Evolutionary conservation across 164 flowering plant genomes (phyloP), one percentile per base, ranked within the genome.

Genomic region (Vitis vinifera): DNA sequence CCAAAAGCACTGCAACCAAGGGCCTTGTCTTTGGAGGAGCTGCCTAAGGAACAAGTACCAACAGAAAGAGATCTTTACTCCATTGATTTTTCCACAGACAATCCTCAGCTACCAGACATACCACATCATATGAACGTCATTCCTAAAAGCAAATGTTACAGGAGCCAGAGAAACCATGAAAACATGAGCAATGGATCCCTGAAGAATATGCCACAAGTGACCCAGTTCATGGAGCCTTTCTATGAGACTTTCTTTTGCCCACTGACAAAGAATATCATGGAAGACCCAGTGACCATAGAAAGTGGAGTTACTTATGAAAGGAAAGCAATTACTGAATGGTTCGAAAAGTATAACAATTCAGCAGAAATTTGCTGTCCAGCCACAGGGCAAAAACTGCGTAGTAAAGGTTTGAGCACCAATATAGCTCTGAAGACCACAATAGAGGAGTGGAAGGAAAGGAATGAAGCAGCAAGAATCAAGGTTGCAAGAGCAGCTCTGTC

Each of bases 231-330:
- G 71, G 89, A 91, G 73, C 97, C 91, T 59, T 73, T 79, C 9
- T 88, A 84, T 61, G 84, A 82, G 17, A 75, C 88, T 5, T 92
- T 92, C 79, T 82, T 71, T 73, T 91, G 97, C 68, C 93, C 94
- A 75, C 70, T 91, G 72, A 88, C 91, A 10, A 83, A 85, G 76
- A 79, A 76, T 73, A 77, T 89, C 52, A 91, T 91, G 97, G 86
- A 86, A 10, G 97, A 89, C 52, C 94, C 97, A 37, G 93, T 89
- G 23, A 89, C 93, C 44, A 75, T 88, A 64, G 84, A 77, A 67
- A 89, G 85, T 69, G 97, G 94, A 51, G 80, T 81, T 37, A 89
- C 97, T 14, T 91, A 78, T 71, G 97, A 91, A 67, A 87, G 86
- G 62, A 67, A 63, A 23, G 91, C 89, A 30, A 86, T 91, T 67